phyloP scores from a whole-genome alignment of 2,329 filamentous ascomycete genomes.

The Nemania sp. region DNA sequence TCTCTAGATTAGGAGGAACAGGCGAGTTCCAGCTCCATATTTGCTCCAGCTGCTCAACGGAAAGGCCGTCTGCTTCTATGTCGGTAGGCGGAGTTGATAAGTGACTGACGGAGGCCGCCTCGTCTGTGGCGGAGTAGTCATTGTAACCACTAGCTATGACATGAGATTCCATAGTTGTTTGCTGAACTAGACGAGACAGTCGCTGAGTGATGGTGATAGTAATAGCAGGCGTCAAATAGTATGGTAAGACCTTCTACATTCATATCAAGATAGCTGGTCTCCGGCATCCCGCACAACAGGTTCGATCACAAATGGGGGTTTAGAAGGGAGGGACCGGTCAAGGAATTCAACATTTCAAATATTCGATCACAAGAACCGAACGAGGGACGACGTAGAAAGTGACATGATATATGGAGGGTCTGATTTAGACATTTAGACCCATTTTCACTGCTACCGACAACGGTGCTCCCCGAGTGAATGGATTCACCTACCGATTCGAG shows the following conservation, averaged over 20 bases:
- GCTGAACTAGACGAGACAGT: neutral
- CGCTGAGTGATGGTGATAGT: neutral
- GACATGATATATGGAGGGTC: conserved; percentile 25
- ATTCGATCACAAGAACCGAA: conserved; percentile 4
- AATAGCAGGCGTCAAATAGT: conserved; percentile 1
- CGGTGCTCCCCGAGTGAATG: conserved; percentile 18
- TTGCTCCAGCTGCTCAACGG: conserved; percentile 56
- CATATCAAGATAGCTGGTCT: conserved; percentile 8
- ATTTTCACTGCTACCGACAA: conserved; percentile 29
- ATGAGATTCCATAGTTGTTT: conserved; percentile 35
- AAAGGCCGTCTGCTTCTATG: conserved; percentile 46
- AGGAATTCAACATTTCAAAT: neutral
- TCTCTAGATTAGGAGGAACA: conserved; percentile 55
- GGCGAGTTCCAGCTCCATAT: conserved; percentile 61
- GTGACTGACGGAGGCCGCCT: conserved; percentile 39
- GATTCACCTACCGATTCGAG: conserved; percentile 22
- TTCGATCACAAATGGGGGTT: neutral
- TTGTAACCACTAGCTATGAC: conserved; percentile 30
- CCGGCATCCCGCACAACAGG: neutral
- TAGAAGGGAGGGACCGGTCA: neutral
- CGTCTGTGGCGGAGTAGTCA: conserved; percentile 42
- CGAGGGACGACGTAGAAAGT: conserved; percentile 7
- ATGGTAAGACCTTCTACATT: neutral
- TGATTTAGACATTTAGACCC: conserved; percentile 11
- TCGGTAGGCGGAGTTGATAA: conserved; percentile 49